phyloP scores from a whole-genome alignment of 768 basidiomycete species.

The Pisolithus tinctorius region DNA sequence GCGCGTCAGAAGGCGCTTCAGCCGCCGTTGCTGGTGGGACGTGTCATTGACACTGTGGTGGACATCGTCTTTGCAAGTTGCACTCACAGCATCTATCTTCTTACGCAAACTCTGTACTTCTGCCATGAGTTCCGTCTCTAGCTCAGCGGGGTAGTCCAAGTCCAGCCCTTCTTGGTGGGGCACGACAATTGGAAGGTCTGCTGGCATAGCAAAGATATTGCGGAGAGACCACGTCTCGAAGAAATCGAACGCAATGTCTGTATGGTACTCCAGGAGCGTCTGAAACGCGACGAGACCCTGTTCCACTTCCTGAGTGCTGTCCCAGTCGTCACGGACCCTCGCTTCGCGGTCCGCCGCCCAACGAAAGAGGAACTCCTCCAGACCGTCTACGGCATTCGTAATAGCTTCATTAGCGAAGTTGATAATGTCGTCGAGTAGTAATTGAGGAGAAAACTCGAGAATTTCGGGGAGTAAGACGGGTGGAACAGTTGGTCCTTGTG shows the following conservation, averaged over 20 bases:
- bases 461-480: slow-evolving; percentile 62
- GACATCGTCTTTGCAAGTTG: slow-evolving; percentile 3
- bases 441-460: slow-evolving; percentile 78
- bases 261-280: slow-evolving; percentile 81
- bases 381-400: slow-evolving; percentile 68
- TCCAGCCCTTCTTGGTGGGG: slow-evolving; percentile 74
- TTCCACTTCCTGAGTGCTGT: slow-evolving; percentile 62
- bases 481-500: slow-evolving; percentile 26
- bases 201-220: slow-evolving; percentile 78
- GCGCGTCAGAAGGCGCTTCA: slow-evolving; percentile 49
- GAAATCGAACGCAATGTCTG: slow-evolving; percentile 87
- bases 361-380: slow-evolving; percentile 69
- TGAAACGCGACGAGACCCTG: slow-evolving; percentile 83
- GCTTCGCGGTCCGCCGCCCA: slow-evolving; percentile 66
- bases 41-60: neutral
- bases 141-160: slow-evolving; percentile 51
- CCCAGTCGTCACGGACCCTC: slow-evolving; percentile 41
- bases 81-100: slow-evolving; percentile 63
- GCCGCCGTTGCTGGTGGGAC: slow-evolving; percentile 52
- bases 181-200: slow-evolving; percentile 61
- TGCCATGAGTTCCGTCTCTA: slow-evolving; percentile 53
- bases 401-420: slow-evolving; percentile 78
- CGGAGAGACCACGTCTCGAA: slow-evolving; percentile 87
- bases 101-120: slow-evolving; percentile 63
- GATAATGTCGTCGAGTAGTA: slow-evolving; percentile 80